Conservation (phyloP, 2,329 filamentous ascomycete species). For the Colletotrichum tabaci region DNA sequence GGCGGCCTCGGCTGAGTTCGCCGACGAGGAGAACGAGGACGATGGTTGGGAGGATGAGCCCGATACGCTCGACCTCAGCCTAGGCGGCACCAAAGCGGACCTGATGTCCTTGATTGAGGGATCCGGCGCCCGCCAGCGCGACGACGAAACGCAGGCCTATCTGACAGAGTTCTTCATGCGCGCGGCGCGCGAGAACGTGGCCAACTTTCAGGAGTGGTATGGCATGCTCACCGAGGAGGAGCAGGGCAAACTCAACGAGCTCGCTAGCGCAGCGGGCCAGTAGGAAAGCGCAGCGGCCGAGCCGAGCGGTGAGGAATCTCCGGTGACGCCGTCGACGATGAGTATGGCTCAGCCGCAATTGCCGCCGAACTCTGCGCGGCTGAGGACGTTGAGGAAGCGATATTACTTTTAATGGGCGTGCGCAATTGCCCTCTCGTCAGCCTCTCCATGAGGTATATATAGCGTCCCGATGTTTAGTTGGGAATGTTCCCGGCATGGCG, state of each 20-base stretch:
- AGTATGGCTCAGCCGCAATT: slow-evolving; percentile 32
- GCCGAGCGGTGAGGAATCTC: slow-evolving; percentile 16
- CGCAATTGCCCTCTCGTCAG: background rate
- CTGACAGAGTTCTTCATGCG: slow-evolving; percentile 84
- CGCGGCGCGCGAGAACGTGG: slow-evolving; percentile 69
- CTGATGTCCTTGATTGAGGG: slow-evolving; percentile 84
- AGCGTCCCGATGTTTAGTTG: background rate
- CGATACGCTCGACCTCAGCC: slow-evolving; percentile 81
- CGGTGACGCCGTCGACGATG: slow-evolving; percentile 9
- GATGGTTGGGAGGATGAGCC: slow-evolving; percentile 93
- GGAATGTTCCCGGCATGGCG: background rate
- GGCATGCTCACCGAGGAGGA: slow-evolving; percentile 69
- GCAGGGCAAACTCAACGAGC: slow-evolving; percentile 69
- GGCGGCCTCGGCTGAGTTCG: slow-evolving; percentile 65
- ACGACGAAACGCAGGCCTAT: slow-evolving; percentile 92
- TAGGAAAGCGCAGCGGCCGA: slow-evolving; percentile 37
- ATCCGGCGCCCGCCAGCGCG: slow-evolving; percentile 75
- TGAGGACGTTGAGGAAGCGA: slow-evolving; percentile 39
- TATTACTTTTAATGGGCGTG: slow-evolving; percentile 28
- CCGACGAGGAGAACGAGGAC: slow-evolving; percentile 79
- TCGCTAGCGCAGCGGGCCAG: slow-evolving; percentile 57
- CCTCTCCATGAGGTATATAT: background rate
- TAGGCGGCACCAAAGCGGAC: slow-evolving; percentile 78
- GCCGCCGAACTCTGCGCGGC: slow-evolving; percentile 30
- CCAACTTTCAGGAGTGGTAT: slow-evolving; percentile 71